Evolutionary conservation across 2,329 filamentous ascomycete species (phyloP), one percentile per base, ranked within the genome.

Genomic region (Neonectria ditissima): DNA sequence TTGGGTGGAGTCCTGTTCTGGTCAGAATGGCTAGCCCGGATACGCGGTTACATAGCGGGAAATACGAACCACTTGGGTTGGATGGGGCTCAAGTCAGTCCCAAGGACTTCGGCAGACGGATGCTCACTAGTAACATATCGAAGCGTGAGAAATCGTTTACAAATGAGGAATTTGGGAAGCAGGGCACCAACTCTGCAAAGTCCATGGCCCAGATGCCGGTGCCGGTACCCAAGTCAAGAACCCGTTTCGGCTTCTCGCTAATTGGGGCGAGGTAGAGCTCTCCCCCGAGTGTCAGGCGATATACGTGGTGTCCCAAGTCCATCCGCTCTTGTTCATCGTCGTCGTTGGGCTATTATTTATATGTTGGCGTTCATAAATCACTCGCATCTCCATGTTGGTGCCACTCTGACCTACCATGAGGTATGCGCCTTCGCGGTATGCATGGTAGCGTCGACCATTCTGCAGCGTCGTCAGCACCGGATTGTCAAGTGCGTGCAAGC

Each of bases 241-340:
- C 51, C 5, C 44, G 44, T 13, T 47, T 22, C 24, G 14, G 5
- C 30, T 53, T 56, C 5, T 47, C 16, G 18, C 22, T 14, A 16
- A 64, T 44, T 8, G 62, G 62, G 7, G 62, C 51, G 20, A 60
- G 56, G 18, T 60, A 39, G 14, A 60, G 52, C 16, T 52, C 44
- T 13, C 62, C 62, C 2, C 47, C 56, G 1, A 64, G 47, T 2
- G 53, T 6, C 4, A 64, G 56, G 5, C 44, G 18, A 13, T 64
- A 64, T n/a, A 64, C 20, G 5, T 64, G 62, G 16, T 64, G 62
- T 7, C 50, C 62, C 16, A 64, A 47, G 26, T 64, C 62, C 62
- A 64, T 64, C 6, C 62, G 56, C 14, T 64, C 52, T 48, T 64
- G 62, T 18, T 64, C 62, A 20, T 60, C 56, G 4, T 60, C 62